A percentile compares a stretch with the other conserved stretches of the same genome.
These are phyloP conservation scores for Nephelium lappaceum DNA, from an alignment of 345 rosid species.

Conservation along the genomic window DNA sequence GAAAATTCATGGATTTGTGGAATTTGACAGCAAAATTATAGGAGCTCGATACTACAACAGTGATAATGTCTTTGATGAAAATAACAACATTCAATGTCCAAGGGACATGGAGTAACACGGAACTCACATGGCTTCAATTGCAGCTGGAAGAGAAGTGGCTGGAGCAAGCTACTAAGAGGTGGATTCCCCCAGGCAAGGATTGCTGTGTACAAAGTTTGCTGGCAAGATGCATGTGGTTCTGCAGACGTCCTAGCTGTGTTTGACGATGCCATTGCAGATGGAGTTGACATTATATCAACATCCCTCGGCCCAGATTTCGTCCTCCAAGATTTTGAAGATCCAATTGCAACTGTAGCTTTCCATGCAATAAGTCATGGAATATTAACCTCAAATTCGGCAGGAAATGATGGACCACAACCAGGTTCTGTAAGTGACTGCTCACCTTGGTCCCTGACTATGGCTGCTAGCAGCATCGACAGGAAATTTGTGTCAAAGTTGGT, in stretches of 20 bases:
- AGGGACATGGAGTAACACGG: slow-evolving; percentile 31
- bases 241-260: slow-evolving; percentile 4
- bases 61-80: neutral
- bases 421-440: neutral
- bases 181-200: slow-evolving; percentile 12
- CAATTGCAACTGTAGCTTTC: slow-evolving; percentile 31
- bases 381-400: slow-evolving; percentile 5
- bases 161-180: slow-evolving; percentile 13
- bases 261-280: slow-evolving; percentile 29
- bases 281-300: slow-evolving; percentile 34
- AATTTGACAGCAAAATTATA: slow-evolving; percentile 30
- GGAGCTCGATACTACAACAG: slow-evolving; percentile 32
- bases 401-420: neutral
- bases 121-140: slow-evolving; percentile 12
- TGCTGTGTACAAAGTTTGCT: neutral
- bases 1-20: neutral
- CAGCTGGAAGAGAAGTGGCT: slow-evolving; percentile 1
- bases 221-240: neutral
- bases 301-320: slow-evolving; percentile 20
- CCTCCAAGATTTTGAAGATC: slow-evolving; percentile 18
- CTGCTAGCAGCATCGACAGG: slow-evolving; percentile 13
- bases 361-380: slow-evolving; percentile 8
- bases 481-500: slow-evolving; percentile 3
- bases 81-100: slow-evolving; percentile 22
- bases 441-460: neutral